Evolutionary conservation across 1,139 yeast species (phyloP), one percentile per base, ranked within the genome.

Genomic region (Hyphopichia fennica): DNA sequence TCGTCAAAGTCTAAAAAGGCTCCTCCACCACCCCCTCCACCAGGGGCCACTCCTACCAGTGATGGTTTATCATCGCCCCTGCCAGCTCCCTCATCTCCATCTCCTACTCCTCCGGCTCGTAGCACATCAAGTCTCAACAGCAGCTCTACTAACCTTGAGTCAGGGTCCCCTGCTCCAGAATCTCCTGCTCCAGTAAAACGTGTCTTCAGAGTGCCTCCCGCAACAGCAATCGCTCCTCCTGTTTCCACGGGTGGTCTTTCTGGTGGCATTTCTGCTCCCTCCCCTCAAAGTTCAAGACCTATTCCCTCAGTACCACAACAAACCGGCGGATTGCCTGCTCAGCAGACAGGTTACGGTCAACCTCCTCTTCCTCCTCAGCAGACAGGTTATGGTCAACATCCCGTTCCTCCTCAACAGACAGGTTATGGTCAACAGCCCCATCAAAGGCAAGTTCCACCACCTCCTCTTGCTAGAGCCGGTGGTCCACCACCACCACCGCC

Each of bases 1-100:
- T 9, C 47, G 20, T 39, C 50, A 10, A 65, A 60, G 44, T 47
- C 46, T 16, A 71, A 70, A 44, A 69, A 68, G 52, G 74, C 77
- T 0, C 75, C 77, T 1, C 77, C 77, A 0, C 77, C 79, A 1
- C 78, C 77, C 3, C 76, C 78, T 0, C 76, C 77, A 1, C 60
- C 68, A 7, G 46, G 49, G 9, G 41, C 48, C 20, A 19, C 18
- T 9, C 30, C 37, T 15, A 16, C 17, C 4, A 28, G 44, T 14
- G 44, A 33, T 7, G 10, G 41, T 14, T 17, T 43, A 2, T 35
- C 48, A 18, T 22, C 38, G 9, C 38, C 55, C 13, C 30, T 57
- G 19, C 43, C 50, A 5, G 15, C 48, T 4, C 47, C 54, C 13
- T 44, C 52, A 22, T 44, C 52, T 7, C 51, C 28, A 34, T 18